phyloP scores from a whole-genome alignment of 2,329 filamentous ascomycete species.

The Teratosphaeria epicoccoides region DNA sequence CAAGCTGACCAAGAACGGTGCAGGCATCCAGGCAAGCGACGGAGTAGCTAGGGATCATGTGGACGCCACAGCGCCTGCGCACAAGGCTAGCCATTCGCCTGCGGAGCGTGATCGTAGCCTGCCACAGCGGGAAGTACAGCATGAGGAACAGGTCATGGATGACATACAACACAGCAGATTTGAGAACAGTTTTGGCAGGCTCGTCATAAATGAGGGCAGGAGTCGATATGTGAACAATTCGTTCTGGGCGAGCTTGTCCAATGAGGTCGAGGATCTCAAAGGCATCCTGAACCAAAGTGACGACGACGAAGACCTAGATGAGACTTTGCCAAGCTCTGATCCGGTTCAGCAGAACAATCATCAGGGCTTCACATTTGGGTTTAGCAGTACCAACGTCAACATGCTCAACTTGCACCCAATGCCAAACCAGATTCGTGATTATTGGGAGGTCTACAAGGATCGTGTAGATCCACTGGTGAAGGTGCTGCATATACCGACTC shows the following conservation, averaged over 20 bases:
- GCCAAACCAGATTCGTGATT: conserved; percentile 52
- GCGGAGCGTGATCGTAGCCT: neutral
- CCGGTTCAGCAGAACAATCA: conserved; percentile 37
- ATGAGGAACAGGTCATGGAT: conserved; percentile 19
- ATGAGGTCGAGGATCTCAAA: conserved; percentile 58
- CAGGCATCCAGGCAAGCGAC: conserved; percentile 1
- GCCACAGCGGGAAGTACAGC: conserved; percentile 1
- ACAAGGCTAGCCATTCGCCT: neutral
- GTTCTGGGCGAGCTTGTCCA: conserved; percentile 63
- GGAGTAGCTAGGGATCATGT: neutral
- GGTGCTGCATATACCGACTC: conserved; percentile 58
- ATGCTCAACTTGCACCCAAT: conserved; percentile 54
- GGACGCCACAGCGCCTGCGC: neutral
- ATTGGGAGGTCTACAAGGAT: conserved; percentile 62
- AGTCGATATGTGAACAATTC: conserved; percentile 65
- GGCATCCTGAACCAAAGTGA: conserved; percentile 51
- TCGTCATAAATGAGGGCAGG: conserved; percentile 61
- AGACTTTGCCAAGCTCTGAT: conserved; percentile 28
- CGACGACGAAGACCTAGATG: conserved; percentile 47
- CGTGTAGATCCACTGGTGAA: conserved; percentile 66
- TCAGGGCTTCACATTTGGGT: conserved; percentile 63
- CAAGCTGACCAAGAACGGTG: conserved; percentile 24
- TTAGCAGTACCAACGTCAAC: conserved; percentile 60
- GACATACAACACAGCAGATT: conserved; percentile 18
- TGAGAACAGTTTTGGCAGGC: conserved; percentile 48